These are phyloP conservation scores for Aspergillus campestris DNA, from an alignment of 495 filamentous ascomycete genomes.

Conservation along the genomic window DNA sequence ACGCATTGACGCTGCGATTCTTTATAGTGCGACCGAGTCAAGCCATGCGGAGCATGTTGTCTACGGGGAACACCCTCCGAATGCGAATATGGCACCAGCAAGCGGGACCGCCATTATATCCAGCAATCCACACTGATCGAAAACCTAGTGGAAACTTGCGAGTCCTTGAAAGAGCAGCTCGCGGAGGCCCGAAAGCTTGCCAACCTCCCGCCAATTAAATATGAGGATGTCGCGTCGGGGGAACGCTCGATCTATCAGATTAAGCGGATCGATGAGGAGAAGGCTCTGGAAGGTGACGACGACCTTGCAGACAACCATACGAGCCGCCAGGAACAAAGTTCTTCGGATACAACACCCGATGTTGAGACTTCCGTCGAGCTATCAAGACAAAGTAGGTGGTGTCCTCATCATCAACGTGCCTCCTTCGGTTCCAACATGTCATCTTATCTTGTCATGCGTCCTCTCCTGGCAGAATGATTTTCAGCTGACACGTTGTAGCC, in stretches of 20 bases:
- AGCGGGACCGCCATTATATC: slow-evolving; percentile 20
- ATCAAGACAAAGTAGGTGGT: no score
- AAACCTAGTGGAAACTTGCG: slow-evolving; percentile 12
- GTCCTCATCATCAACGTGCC: no score
- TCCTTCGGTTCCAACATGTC: no score
- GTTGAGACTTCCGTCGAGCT: no score
- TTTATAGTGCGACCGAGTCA: slow-evolving; percentile 20
- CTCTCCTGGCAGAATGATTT: no score
- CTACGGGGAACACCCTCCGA: slow-evolving; percentile 20
- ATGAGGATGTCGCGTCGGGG: slow-evolving; percentile 2
- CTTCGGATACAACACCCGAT: no score
- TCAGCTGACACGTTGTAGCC: neutral
- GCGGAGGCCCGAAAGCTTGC: slow-evolving; percentile 11
- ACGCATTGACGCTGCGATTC: neutral
- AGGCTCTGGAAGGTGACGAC: no score
- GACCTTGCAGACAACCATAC: no score
- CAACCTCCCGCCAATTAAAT: slow-evolving; percentile 10
- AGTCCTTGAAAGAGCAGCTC: slow-evolving; percentile 13
- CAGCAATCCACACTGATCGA: slow-evolving; percentile 20
- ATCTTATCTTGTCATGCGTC: no score
- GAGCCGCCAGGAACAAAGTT: no score
- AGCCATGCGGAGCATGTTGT: slow-evolving; percentile 23
- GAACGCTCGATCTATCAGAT: no score
- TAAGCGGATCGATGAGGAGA: no score
- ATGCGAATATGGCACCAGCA: slow-evolving; percentile 22